Conservation (phyloP, 345 rosid species). For the Salix arbutifolia region DNA sequence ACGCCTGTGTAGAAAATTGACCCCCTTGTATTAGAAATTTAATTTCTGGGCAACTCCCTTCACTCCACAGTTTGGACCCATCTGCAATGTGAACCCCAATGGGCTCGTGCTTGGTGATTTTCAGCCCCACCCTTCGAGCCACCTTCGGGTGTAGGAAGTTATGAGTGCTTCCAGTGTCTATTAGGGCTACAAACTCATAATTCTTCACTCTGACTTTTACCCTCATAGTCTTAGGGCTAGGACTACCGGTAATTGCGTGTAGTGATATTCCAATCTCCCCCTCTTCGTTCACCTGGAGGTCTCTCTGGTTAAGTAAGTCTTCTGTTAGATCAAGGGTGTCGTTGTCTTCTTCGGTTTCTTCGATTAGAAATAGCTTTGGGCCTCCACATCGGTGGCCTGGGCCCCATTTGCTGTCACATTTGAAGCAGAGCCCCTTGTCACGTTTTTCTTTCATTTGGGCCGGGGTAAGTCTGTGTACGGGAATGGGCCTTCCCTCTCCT, state of each 20-base stretch:
- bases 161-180: neutral
- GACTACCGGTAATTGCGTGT: neutral
- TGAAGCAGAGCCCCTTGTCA: too few relatives aligned
- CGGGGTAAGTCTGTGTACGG: rapidly evolving
- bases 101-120: too few relatives aligned
- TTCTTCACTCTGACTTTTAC: neutral
- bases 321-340: neutral
- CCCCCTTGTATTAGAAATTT: too few relatives aligned
- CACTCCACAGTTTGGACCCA: neutral
- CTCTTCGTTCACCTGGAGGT: neutral
- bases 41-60: neutral
- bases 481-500: too few relatives aligned
- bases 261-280: neutral
- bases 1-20: neutral
- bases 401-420: neutral
- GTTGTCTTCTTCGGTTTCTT: neutral
- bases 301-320: too few relatives aligned
- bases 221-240: neutral
- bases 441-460: too few relatives aligned
- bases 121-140: neutral
- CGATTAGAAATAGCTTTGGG: neutral
- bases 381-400: neutral
- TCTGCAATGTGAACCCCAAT: neutral
- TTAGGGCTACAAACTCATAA: too few relatives aligned
- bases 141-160: neutral